A percentile compares a stretch with the other conserved stretches of the same genome.
Evolutionary conservation across 495 filamentous ascomycete genomes (phyloP).

Genomic region (Penicillium argentinense): DNA sequence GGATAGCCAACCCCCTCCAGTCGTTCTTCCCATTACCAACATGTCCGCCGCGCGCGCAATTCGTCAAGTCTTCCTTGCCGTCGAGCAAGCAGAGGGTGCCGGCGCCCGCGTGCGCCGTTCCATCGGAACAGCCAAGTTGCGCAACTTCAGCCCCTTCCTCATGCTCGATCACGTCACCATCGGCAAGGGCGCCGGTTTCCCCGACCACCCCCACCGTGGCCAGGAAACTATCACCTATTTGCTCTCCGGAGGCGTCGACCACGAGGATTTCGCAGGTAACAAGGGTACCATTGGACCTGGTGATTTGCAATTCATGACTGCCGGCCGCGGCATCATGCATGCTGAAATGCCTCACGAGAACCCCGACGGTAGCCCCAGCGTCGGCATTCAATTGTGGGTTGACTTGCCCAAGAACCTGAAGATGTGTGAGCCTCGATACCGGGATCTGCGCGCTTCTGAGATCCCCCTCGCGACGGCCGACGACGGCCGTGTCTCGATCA

Average conservation of each 20-base stretch:
- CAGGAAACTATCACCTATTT: conserved; percentile 94
- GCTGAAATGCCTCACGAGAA: conserved; percentile 93
- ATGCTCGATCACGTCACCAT: conserved; percentile 96
- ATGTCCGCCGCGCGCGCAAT: conserved; percentile 76
- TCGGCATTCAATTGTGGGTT: conserved; percentile 94
- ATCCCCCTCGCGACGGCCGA: conserved; percentile 72
- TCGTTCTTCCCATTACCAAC: conserved; percentile 33
- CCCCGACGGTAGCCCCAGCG: conserved; percentile 70
- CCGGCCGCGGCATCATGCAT: conserved; percentile 89
- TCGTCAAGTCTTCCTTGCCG: conserved; percentile 75
- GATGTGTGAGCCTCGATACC: conserved; percentile 85
- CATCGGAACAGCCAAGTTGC: conserved; percentile 79
- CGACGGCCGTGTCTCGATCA: conserved; percentile 71
- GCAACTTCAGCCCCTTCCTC: conserved; percentile 90
- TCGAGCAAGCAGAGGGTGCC: conserved; percentile 86
- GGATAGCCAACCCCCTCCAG: conserved; percentile 9
- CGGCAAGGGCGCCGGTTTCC: conserved; percentile 79
- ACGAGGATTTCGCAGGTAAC: conserved; percentile 94
- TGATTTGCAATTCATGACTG: conserved; percentile 97
- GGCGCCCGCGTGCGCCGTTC: conserved; percentile 86
- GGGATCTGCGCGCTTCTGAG: conserved; percentile 74
- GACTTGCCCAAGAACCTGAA: conserved; percentile 83
- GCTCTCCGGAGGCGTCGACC: conserved; percentile 79
- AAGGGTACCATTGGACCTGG: conserved; percentile 80
- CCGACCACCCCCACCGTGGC: conserved; percentile 77